phyloP scores from a whole-genome alignment of 768 basidiomycete genomes.

The Tulasnella sp. region DNA sequence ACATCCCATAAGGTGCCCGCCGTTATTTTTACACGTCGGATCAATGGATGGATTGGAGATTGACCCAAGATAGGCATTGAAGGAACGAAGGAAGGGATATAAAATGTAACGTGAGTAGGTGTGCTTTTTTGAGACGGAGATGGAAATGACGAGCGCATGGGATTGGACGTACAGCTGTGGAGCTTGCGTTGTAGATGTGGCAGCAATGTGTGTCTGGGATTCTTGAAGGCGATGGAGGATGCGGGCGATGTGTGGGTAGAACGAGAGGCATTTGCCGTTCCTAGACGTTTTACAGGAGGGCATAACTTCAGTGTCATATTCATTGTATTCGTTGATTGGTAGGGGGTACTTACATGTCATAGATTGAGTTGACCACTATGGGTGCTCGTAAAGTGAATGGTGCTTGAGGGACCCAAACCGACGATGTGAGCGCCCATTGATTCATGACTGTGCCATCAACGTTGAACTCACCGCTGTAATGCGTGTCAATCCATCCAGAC shows the following conservation, averaged over 20 bases:
- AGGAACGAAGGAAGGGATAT: not conserved
- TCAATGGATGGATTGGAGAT: not conserved
- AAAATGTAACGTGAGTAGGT: too few species aligned
- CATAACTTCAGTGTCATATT: not conserved
- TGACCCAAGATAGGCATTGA: not conserved
- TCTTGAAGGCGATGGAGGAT: conserved; percentile 49
- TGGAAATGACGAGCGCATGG: not conserved
- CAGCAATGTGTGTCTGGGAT: conserved; percentile 44
- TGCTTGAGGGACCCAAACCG: conserved; percentile 17
- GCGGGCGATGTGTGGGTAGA: conserved; percentile 67
- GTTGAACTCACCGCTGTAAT: conserved; percentile 39
- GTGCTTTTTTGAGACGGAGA: too few species aligned
- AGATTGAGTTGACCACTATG: conserved; percentile 36
- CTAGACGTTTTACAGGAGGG: conserved; percentile 27
- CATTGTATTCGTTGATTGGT: conserved; percentile 25
- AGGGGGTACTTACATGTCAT: not conserved
- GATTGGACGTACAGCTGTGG: conserved; percentile 47
- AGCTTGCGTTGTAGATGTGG: conserved; percentile 63
- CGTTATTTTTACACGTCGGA: too few species aligned
- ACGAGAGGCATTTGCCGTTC: conserved; percentile 45
- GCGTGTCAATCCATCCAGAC: conserved; percentile 80
- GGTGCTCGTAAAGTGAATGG: conserved; percentile 38
- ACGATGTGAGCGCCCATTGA: too few species aligned
- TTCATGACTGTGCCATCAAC: not conserved
- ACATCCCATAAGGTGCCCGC: too few species aligned